Percentiles rank a stretch among this genome's conserved stretches.
Evolutionary conservation across 768 basidiomycete species (phyloP).

Genomic region (Russula dissimulans): DNA sequence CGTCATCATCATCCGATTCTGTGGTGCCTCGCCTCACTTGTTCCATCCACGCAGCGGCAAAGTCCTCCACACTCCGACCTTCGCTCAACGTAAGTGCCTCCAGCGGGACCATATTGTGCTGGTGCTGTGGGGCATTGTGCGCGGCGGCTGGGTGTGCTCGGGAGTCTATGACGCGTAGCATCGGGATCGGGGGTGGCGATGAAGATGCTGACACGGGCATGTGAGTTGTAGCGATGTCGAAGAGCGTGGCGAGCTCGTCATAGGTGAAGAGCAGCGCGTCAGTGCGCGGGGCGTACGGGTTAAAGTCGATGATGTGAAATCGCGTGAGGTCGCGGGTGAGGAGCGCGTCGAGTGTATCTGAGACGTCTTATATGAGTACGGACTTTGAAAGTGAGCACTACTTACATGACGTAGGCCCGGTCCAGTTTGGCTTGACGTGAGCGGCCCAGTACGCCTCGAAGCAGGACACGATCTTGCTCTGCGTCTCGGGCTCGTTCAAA

Average conservation of each 20-base stretch:
- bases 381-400: neutral
- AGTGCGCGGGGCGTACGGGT: constrained; percentile 79
- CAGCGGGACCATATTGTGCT: constrained; percentile 87
- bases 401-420: constrained; percentile 56
- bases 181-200: constrained; percentile 22
- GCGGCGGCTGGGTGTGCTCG: constrained; percentile 58
- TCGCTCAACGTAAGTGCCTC: constrained; percentile 76
- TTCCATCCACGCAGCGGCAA: constrained; percentile 56
- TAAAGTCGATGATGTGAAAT: constrained; percentile 85
- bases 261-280: constrained; percentile 83
- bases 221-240: constrained; percentile 13
- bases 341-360: constrained; percentile 82
- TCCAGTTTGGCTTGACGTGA: constrained; percentile 54
- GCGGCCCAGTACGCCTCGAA: constrained; percentile 59
- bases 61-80: constrained; percentile 64
- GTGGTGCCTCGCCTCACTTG: constrained; percentile 33
- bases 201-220: neutral
- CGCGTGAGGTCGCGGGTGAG: constrained; percentile 71
- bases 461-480: constrained; percentile 40
- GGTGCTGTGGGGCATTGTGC: constrained; percentile 61
- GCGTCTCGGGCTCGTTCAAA: constrained; percentile 54
- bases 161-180: constrained; percentile 64
- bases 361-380: neutral
- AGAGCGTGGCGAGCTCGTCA: constrained; percentile 50
- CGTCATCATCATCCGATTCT: neutral